Conservation (phyloP, 176 grass and related monocot species). For the Oryza longistaminata region DNA sequence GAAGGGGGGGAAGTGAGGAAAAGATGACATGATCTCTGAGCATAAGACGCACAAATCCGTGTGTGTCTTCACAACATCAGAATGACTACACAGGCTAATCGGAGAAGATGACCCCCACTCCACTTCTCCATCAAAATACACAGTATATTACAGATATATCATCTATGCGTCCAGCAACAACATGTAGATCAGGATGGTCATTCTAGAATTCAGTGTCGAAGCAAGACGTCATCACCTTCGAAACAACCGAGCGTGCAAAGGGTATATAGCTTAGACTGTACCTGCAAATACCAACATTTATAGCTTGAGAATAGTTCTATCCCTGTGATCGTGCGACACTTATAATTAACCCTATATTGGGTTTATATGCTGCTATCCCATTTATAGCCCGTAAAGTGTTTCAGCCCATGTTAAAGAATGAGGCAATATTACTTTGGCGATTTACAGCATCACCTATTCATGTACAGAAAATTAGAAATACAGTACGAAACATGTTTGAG, state of each 20-base stretch:
- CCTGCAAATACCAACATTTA: conserved; percentile 57
- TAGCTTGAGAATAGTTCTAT: conserved; percentile 17
- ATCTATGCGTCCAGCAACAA: neutral
- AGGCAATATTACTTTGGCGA: neutral
- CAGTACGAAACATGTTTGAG: neutral
- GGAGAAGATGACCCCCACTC: neutral
- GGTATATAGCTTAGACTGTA: conserved; percentile 99
- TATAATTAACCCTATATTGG: too few relatives aligned
- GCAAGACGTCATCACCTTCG: conserved; percentile 81
- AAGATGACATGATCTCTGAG: conserved; percentile 8
- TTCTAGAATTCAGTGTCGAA: conserved; percentile 95
- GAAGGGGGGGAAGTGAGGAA: neutral
- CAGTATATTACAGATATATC: neutral
- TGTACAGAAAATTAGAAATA: neutral
- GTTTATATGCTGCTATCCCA: neutral
- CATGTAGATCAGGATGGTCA: conserved; percentile 24
- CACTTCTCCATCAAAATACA: conserved; percentile 28
- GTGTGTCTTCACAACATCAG: conserved; percentile 19
- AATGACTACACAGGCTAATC: neutral
- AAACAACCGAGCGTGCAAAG: conserved; percentile 90
- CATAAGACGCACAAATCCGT: neutral
- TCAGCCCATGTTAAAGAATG: neutral
- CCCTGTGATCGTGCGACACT: neutral
- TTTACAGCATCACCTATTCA: neutral
- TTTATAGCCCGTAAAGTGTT: conserved; percentile 2